phyloP scores from a whole-genome alignment of 441 rosid species.

The Viola pubescens region DNA sequence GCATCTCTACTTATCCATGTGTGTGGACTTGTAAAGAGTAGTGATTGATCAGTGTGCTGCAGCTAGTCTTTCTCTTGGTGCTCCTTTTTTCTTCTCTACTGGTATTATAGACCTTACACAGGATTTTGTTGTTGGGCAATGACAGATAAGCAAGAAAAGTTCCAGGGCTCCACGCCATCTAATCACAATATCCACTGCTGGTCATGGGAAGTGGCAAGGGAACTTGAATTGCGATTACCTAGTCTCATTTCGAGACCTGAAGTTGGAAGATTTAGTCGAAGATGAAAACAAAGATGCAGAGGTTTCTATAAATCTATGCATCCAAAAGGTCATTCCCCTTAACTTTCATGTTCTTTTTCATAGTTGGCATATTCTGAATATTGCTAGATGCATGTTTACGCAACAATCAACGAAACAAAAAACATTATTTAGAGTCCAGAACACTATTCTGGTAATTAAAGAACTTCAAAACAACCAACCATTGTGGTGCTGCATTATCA shows the following conservation, averaged over 20 bases:
- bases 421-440: too few species aligned
- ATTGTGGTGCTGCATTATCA: background rate
- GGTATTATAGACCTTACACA: too few species aligned
- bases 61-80: background rate
- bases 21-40: too few species aligned
- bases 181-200: conserved; percentile 53
- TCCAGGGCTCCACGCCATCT: conserved; percentile 33
- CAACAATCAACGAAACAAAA: background rate
- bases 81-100: too few species aligned
- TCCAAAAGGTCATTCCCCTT: conserved; percentile 42
- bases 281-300: conserved; percentile 33
- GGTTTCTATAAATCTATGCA: conserved; percentile 44
- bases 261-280: conserved; percentile 60
- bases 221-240: conserved; percentile 48
- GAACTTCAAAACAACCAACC: too few species aligned
- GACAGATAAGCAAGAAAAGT: conserved; percentile 28
- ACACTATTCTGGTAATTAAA: too few species aligned
- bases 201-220: conserved; percentile 54
- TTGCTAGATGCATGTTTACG: background rate
- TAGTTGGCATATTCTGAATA: background rate
- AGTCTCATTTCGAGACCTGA: conserved; percentile 52
- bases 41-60: background rate
- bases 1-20: too few species aligned
- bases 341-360: background rate
- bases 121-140: background rate